Evolutionary conservation across 495 filamentous ascomycete species (phyloP).

Genomic region (Xylaria longipes): DNA sequence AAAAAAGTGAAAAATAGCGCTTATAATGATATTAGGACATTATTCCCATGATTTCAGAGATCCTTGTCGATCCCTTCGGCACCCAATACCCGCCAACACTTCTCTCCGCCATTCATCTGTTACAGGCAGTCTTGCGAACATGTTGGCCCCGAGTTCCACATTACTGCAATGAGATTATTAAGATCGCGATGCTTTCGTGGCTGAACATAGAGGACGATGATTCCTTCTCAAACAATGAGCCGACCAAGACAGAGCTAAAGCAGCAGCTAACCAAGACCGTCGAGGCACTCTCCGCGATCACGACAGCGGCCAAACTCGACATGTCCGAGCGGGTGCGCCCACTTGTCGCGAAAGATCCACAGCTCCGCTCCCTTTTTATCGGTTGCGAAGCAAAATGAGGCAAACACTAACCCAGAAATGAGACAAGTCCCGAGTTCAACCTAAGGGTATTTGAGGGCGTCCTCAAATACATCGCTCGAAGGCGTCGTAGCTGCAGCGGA

Average conservation of each 20-base stretch:
- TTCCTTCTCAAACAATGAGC: constrained; percentile 21
- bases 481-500: constrained; percentile 20
- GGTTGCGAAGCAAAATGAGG: constrained; percentile 19
- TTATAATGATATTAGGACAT: constrained; percentile 56
- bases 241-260: constrained; percentile 44
- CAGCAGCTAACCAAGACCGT: constrained; percentile 51
- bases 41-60: constrained; percentile 68
- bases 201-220: constrained; percentile 59
- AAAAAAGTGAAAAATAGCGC: background rate
- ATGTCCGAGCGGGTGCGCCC: constrained; percentile 39
- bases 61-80: constrained; percentile 74
- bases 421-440: background rate
- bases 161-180: constrained; percentile 75
- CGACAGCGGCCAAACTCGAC: constrained; percentile 38
- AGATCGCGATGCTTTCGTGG: constrained; percentile 71
- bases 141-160: constrained; percentile 74
- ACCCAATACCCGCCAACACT: constrained; percentile 63
- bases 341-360: constrained; percentile 51
- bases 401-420: background rate
- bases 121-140: constrained; percentile 66
- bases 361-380: constrained; percentile 49
- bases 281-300: constrained; percentile 40
- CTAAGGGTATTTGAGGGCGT: background rate
- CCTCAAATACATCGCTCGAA: constrained; percentile 21
- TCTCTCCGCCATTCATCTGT: constrained; percentile 54